Conservation (phyloP, 257 asterid species). For the Fraxinus anomala region DNA sequence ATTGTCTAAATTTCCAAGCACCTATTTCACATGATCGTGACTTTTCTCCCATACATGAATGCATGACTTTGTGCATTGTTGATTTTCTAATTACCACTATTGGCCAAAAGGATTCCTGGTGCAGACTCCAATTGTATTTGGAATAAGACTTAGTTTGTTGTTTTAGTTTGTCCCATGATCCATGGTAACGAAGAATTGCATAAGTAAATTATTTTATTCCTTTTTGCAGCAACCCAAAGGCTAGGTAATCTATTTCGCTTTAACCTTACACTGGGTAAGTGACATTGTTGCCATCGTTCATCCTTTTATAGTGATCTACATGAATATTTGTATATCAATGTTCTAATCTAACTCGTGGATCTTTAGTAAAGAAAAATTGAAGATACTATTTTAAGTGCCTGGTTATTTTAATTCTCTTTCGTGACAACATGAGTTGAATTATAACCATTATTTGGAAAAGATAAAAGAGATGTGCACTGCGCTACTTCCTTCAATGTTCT, state of each 20-base stretch:
- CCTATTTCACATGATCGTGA: background rate
- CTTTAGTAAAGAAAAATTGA: background rate
- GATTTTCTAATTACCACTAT: background rate
- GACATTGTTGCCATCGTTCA: slow-evolving; percentile 11
- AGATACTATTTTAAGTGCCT: background rate
- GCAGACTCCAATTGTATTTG: background rate
- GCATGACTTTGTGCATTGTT: background rate
- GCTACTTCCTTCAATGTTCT: background rate
- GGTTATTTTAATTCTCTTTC: background rate
- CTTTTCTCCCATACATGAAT: slow-evolving; percentile 8
- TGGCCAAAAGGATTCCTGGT: background rate
- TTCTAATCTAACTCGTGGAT: background rate
- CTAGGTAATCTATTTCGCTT: slow-evolving; percentile 31
- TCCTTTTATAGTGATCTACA: background rate
- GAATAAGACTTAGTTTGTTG: slow-evolving; percentile 3
- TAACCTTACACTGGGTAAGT: slow-evolving; percentile 48
- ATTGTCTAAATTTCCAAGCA: background rate
- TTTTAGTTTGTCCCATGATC: slow-evolving; percentile 4
- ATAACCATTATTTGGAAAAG: background rate
- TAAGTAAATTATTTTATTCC: slow-evolving; percentile 28
- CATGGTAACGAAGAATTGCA: slow-evolving; percentile 8
- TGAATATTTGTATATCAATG: background rate
- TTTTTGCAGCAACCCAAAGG: slow-evolving; percentile 52
- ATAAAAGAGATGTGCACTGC: background rate
- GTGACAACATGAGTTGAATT: background rate